phyloP scores from a whole-genome alignment of 1,284 basidiomycete species.

The Neolentinus lepideus region DNA sequence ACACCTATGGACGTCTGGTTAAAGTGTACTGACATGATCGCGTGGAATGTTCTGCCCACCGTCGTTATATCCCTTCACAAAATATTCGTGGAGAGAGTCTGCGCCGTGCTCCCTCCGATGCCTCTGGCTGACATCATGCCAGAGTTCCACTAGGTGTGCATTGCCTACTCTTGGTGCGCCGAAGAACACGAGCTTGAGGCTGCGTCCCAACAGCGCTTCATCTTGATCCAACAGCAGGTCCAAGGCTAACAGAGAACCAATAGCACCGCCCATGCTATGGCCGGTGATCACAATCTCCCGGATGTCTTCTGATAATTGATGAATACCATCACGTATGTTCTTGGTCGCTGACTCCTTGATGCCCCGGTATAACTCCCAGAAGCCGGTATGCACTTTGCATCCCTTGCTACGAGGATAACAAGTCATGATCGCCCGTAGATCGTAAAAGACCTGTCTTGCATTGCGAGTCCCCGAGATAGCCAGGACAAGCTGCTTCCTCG shows the following conservation, averaged over 20 bases:
- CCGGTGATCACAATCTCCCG: conserved; percentile 33
- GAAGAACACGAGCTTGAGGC: conserved; percentile 37
- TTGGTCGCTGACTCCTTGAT: conserved; percentile 49
- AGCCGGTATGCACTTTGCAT: conserved; percentile 38
- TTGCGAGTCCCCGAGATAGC: conserved; percentile 40
- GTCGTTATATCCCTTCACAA: conserved; percentile 48
- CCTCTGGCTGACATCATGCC: conserved; percentile 26
- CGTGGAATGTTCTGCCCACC: conserved; percentile 24
- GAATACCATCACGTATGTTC: conserved; percentile 54
- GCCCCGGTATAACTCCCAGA: conserved; percentile 44
- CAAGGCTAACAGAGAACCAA: conserved; percentile 38
- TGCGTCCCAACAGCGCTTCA: conserved; percentile 15
- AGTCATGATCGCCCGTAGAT: conserved; percentile 30
- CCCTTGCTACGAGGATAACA: conserved; percentile 28
- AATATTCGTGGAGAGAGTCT: conserved; percentile 35
- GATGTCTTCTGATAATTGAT: conserved; percentile 30
- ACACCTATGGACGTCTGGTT: conserved; percentile 30
- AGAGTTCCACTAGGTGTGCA: conserved; percentile 30
- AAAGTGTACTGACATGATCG: neutral
- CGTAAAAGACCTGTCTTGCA: conserved; percentile 33
- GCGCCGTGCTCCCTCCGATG: conserved; percentile 29
- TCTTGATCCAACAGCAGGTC: conserved; percentile 27
- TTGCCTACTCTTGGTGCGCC: conserved; percentile 44
- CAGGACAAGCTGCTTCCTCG: conserved; percentile 35
- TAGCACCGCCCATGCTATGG: conserved; percentile 39